A percentile compares a stretch with the other conserved stretches of the same genome.
phyloP scores from a whole-genome alignment of 2,329 filamentous ascomycete genomes.

The Pestalotiopsis fici region DNA sequence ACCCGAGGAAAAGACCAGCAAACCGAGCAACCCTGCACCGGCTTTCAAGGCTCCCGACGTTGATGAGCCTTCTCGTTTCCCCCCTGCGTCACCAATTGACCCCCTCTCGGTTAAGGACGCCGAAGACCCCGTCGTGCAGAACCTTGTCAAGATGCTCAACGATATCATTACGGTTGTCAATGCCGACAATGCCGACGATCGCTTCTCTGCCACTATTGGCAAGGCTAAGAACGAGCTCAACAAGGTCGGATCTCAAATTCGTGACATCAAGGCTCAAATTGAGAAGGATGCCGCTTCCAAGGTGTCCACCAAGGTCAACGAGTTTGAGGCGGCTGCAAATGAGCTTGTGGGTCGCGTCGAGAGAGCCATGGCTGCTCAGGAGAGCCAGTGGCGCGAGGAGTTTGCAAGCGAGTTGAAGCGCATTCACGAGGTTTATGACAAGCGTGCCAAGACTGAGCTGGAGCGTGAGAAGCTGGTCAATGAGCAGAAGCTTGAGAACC shows the following conservation, averaged over 20 bases:
- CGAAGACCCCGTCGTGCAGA: slow-evolving; percentile 85
- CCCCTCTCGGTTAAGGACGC: slow-evolving; percentile 74
- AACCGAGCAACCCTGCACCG: background rate
- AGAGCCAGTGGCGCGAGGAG: slow-evolving; percentile 81
- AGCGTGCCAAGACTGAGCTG: slow-evolving; percentile 76
- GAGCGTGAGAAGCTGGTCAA: slow-evolving; percentile 78
- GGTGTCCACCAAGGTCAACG: slow-evolving; percentile 69
- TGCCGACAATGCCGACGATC: slow-evolving; percentile 75
- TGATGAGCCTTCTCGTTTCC: slow-evolving; percentile 65
- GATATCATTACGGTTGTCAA: slow-evolving; percentile 94
- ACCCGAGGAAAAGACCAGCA: slow-evolving; percentile 28
- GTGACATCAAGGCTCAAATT: slow-evolving; percentile 68
- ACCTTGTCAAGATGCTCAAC: slow-evolving; percentile 93
- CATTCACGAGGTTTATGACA: slow-evolving; percentile 75
- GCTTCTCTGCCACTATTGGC: slow-evolving; percentile 75
- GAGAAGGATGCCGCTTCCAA: slow-evolving; percentile 73
- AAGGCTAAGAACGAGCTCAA: slow-evolving; percentile 84
- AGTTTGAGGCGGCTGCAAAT: slow-evolving; percentile 85
- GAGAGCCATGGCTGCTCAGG: slow-evolving; percentile 77
- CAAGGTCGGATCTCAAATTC: slow-evolving; percentile 78
- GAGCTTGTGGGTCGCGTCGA: slow-evolving; percentile 90
- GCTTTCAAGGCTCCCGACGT: slow-evolving; percentile 61
- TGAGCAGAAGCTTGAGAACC: slow-evolving; percentile 81
- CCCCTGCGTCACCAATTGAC: slow-evolving; percentile 72
- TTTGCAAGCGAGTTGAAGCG: slow-evolving; percentile 84